Percentiles rank a stretch among this genome's conserved stretches.
phyloP scores from a whole-genome alignment of 1,284 basidiomycete genomes.

The Testicularia cyperi region DNA sequence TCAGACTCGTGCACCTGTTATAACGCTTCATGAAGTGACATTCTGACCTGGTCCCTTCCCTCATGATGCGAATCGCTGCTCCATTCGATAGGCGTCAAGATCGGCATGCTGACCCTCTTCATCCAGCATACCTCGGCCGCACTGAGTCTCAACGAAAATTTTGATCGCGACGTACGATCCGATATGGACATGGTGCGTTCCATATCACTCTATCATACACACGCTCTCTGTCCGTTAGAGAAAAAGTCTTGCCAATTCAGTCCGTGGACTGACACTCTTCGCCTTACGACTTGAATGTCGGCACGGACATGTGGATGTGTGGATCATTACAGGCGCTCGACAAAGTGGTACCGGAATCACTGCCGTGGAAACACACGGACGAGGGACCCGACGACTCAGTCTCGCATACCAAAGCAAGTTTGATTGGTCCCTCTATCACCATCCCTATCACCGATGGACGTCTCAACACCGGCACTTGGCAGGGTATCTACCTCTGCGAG shows the following conservation, averaged over 20 bases:
- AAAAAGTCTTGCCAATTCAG: too few species aligned
- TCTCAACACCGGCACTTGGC: constrained; percentile 86
- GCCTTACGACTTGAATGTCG: not conserved
- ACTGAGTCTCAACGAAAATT: constrained; percentile 84
- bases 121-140: constrained; percentile 90
- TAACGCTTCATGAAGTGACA: too few species aligned
- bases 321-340: constrained; percentile 69
- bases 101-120: constrained; percentile 61
- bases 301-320: too few species aligned
- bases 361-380: constrained; percentile 85
- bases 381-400: constrained; percentile 65
- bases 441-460: constrained; percentile 81
- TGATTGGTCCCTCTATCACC: constrained; percentile 78
- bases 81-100: constrained; percentile 12
- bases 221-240: too few species aligned
- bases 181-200: constrained; percentile 63
- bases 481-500: constrained; percentile 78
- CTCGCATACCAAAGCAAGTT: constrained; percentile 84
- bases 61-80: too few species aligned
- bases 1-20: too few species aligned
- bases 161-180: constrained; percentile 67
- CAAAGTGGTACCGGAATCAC: constrained; percentile 73
- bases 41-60: not conserved
- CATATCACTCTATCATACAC: too few species aligned
- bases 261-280: not conserved